These are phyloP conservation scores for Podaxis pistillaris DNA, from an alignment of 768 basidiomycete genomes.

Conservation along the genomic window DNA sequence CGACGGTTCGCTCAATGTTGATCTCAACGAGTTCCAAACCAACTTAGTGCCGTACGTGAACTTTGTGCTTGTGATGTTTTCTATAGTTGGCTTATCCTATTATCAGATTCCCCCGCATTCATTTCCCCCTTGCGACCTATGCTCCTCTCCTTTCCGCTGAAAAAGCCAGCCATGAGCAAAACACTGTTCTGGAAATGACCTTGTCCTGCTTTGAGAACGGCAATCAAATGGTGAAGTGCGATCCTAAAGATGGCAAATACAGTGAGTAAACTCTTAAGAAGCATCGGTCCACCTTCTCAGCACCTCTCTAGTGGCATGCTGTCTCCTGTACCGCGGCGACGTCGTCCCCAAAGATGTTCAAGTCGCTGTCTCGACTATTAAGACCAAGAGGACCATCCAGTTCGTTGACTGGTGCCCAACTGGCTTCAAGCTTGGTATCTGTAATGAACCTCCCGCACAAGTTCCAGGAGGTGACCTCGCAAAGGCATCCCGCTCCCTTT, in stretches of 20 bases:
- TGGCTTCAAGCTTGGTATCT: conserved; percentile 98
- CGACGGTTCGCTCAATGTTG: conserved; percentile 96
- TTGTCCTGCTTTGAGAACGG: conserved; percentile 96
- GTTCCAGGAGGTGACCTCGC: conserved; percentile 96
- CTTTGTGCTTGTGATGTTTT: neutral
- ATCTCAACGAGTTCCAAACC: conserved; percentile 98
- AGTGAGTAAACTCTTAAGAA: conserved; percentile 48
- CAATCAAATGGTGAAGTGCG: conserved; percentile 95
- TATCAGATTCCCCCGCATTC: conserved; percentile 90
- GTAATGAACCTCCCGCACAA: conserved; percentile 90
- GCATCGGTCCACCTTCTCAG: neutral
- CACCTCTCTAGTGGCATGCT: conserved; percentile 74
- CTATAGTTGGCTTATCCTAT: conserved; percentile 10
- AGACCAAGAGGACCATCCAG: conserved; percentile 97
- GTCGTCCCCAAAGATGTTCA: conserved; percentile 97
- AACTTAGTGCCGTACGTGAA: conserved; percentile 89
- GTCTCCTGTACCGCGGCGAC: conserved; percentile 90
- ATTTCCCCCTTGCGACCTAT: conserved; percentile 96
- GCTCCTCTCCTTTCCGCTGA: conserved; percentile 94
- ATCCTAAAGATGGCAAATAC: conserved; percentile 98
- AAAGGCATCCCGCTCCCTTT: conserved; percentile 88
- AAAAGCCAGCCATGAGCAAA: conserved; percentile 95
- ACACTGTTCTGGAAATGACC: conserved; percentile 98
- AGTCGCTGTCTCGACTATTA: conserved; percentile 88
- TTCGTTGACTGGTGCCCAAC: conserved; percentile 99